Evolutionary conservation across 306 rosid species (phyloP), one percentile per base, ranked within the genome.

Genomic region (Biancaea sappan): DNA sequence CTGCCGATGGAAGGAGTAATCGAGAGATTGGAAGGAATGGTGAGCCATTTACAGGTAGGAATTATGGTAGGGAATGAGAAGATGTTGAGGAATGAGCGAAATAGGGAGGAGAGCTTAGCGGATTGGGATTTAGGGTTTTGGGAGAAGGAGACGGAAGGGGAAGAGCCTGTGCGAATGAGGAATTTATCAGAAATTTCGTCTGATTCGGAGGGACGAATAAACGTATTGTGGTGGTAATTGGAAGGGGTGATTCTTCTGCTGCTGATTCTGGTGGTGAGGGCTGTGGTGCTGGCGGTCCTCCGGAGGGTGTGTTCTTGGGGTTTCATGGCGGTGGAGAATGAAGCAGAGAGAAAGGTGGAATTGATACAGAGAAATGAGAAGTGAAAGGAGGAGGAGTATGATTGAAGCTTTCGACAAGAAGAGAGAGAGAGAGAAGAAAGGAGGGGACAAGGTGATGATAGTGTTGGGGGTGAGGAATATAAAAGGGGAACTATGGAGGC

Each of bases 401-500:
- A 78, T 38, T 78, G 37, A 78, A 78, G 83, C 8, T 34, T 52
- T 22, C 16, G 43, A 60, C 14, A 29, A 29, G 53, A 4, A n/a
- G n/a, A 34, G 47, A 56, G 43, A 64, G 16, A 35, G 25, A 26
- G 67, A 46, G 58, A 15, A 21, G 9, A 81, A 76, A 78, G 84
- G 65, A 78, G 80, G 83, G 87, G 94, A 90, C 98, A 90, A 72
- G 81, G 89, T 86, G 92, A 93, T 91, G 69, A 89, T 89, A 47
- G 84, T 88, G 96, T 86, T 84, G 73, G 86, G 32, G 74, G 54
- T 59, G 78, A 81, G 46, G 79, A 81, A 85, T 87, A 86, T 88
- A 93, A 88, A 88, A 93, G 96, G 86, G 81, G 10, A 82, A 40
- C 69, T 44, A 78, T 85, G 96, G 86, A 88, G 84, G 90, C 69